Evolutionary conservation across 331 rosid genomes (phyloP), one percentile per base, ranked within the genome.

Genomic region (Pyracantha coccinea): DNA sequence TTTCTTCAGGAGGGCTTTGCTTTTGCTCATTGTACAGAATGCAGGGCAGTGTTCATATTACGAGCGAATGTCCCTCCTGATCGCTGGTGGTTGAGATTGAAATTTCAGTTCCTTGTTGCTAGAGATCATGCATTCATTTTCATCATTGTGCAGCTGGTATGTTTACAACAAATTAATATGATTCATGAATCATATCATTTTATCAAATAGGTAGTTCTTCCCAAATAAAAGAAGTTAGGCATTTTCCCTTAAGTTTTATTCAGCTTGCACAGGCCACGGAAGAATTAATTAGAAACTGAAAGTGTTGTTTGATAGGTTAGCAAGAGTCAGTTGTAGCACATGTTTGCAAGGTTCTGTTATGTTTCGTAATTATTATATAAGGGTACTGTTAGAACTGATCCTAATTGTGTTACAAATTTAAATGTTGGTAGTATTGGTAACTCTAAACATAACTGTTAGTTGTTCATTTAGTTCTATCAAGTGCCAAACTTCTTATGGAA

Each of bases 31-130:
- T 94, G 99, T 89, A 92, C 99, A 71, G 99, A 94, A 74, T 94
- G 99, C 85, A 87, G 96, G 82, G 97, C 95, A 64, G 62, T 86
- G 83, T 94, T 94, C 82, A 80, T 92, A 74, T 83, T 94, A 77
- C 91, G 95, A 68, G 92, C 99, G 62, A 94, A 92, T 89, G 89
- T 90, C 81, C 97, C 99, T 65, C 82, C 92, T 25, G 97, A 94
- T 71, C 95, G 99, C 66, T 90, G 99, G 99, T 92, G 96, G 99
- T 77, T 94, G 89, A 86, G 99, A 89, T 82, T 90, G 73, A 94
- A 94, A 79, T 94, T 94, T 71, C 99, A 92, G 86, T 89, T 94
- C 84, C 97, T 92, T 83, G 99, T 94, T 84, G 97, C 97, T 8
- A 87, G 99, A 85, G 99, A 92, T 79, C 97, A 94, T 85, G 97